Percentiles rank a stretch among this genome's conserved stretches.
Conservation (phyloP, 192 early-diverging fungal species). For the Funneliformis mosseae region DNA sequence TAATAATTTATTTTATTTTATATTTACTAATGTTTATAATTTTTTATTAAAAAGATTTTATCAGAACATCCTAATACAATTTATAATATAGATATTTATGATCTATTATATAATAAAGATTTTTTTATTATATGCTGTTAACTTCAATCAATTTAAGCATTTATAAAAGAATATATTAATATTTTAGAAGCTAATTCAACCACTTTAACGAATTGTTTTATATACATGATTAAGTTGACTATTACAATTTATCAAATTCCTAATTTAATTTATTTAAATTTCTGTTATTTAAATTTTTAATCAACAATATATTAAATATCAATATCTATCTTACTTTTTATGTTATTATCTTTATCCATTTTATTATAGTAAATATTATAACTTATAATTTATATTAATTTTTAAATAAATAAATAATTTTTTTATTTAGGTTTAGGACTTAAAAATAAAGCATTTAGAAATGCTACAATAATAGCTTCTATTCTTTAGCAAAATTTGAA, state of each 20-base stretch:
- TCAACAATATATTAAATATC: neutral
- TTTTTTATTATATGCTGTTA: neutral
- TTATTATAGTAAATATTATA: neutral
- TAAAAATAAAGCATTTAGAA: neutral
- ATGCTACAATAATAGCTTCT: neutral
- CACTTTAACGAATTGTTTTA: neutral
- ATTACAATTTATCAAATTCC: neutral
- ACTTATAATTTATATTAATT: too few relatives aligned
- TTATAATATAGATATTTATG: neutral
- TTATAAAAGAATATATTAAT: neutral
- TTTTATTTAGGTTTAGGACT: neutral
- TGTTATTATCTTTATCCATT: neutral
- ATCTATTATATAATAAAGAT: neutral
- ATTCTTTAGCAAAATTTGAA: neutral
- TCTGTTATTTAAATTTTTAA: neutral
- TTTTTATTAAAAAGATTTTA: neutral
- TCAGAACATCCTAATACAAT: neutral
- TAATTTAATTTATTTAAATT: neutral
- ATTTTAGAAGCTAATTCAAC: neutral
- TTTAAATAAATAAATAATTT: too few relatives aligned
- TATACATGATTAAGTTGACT: neutral
- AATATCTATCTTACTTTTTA: neutral
- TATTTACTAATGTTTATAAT: too few relatives aligned
- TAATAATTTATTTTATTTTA: too few relatives aligned
- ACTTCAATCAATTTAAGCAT: neutral